Percentiles rank a stretch among this genome's conserved stretches.
Conservation (phyloP, 768 basidiomycete species). For the Podaxis pistillaris region DNA sequence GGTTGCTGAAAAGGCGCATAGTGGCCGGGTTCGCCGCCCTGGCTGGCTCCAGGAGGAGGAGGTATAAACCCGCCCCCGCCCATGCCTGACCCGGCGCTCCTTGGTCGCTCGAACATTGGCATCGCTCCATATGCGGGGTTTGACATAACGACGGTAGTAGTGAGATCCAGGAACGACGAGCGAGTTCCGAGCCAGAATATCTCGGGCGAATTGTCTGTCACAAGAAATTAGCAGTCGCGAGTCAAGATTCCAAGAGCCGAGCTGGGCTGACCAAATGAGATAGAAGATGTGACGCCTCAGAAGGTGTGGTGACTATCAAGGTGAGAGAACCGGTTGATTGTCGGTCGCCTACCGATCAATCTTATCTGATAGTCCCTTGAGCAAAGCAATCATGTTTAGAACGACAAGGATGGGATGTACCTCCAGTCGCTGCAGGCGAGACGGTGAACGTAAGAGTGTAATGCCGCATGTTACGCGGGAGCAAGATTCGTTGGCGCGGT, state of each 20-base stretch:
- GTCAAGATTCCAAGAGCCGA: background rate
- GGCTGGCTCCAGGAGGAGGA: slow-evolving; percentile 31
- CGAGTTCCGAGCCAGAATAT: background rate
- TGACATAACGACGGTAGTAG: background rate
- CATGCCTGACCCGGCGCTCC: background rate
- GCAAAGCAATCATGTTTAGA: background rate
- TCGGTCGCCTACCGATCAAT: background rate
- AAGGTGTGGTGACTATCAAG: background rate
- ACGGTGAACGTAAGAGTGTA: background rate
- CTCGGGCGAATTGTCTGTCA: background rate
- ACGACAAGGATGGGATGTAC: background rate
- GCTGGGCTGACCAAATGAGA: background rate
- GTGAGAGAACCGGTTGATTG: background rate
- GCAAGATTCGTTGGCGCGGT: background rate
- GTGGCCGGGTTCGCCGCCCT: slow-evolving; percentile 28
- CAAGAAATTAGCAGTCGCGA: background rate
- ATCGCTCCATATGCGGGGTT: slow-evolving; percentile 10
- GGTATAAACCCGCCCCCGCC: slow-evolving; percentile 24
- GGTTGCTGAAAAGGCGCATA: slow-evolving; percentile 15
- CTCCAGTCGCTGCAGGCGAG: background rate
- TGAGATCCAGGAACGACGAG: background rate
- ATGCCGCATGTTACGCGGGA: background rate
- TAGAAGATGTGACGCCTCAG: background rate
- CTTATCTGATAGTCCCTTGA: slow-evolving; percentile 9
- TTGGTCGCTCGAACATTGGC: background rate